Base-by-base conservation (phyloP, 805 yeast genomes). In the Clavispora santaluciae region DNA sequence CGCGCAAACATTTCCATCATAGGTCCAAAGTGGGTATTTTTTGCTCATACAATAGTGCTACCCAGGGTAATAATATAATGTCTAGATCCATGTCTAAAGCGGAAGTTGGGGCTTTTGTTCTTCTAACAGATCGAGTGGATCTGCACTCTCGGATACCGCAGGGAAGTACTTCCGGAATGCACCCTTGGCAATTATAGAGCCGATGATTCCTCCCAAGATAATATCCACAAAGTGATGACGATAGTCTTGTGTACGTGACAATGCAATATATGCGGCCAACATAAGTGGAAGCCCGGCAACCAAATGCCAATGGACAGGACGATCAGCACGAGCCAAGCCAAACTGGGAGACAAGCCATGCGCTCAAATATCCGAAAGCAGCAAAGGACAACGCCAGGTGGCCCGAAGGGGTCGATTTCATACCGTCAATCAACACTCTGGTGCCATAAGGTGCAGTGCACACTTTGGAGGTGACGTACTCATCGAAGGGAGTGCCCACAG, bases 401-500 rank as follows among this genome's bases (percentile, higher is more conserved):
- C 83, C 83, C 6, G 79, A 73, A 1, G 83, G 83, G 6, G 79
- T 72, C 21, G 76, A 68, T 45, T 76, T 66, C 68, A 75, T 69
- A 2, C 83, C 83, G 47, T 78, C 83, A 13, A 53, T 46, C 21
- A 78, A 55, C 29, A 42, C 36, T 20, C 42, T 20, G 8, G 39
- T 33, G 1, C 63, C 63, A 43, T 53, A 48, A 2, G 63, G 63
- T 2, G 56, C 54, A 3, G 60, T 47, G 33, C 63, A 58, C 22
- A 56, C 60, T 8, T 51, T 46, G 12, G 55, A 28, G 23, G 48
- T 55, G 9, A 55, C 56, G 33, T 52, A 50, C 10, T 18, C 30
- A 40, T 51, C 50, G 11, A 21, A 3, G 1, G 50, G 46, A 6
- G 52, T 48, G 7, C 42, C 47, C 9, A 17, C 24, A 10, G 23